These are phyloP conservation scores for Agrocybe chaxingu DNA, from an alignment of 768 basidiomycete genomes.

Conservation along the genomic window DNA sequence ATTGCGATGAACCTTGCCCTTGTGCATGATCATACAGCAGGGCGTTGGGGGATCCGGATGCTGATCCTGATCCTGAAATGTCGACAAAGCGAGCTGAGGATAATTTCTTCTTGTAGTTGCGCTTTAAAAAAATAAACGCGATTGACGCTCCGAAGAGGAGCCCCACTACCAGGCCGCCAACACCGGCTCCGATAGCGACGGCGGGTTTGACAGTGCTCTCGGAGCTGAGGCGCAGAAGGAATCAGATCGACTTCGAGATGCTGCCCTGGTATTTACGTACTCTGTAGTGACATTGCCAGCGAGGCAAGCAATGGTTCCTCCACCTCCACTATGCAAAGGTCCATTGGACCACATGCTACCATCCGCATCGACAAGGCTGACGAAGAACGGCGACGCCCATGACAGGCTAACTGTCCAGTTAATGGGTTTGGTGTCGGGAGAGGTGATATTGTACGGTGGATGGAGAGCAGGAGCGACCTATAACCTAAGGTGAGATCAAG, in stretches of 20 bases:
- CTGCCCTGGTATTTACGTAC: slow-evolving; percentile 15
- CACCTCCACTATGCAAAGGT: slow-evolving; percentile 55
- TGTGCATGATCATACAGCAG: slow-evolving; percentile 13
- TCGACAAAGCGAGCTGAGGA: slow-evolving; percentile 23
- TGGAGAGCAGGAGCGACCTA: slow-evolving; percentile 61
- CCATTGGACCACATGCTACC: slow-evolving; percentile 56
- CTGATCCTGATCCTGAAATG: slow-evolving; percentile 19
- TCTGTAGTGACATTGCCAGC: slow-evolving; percentile 20
- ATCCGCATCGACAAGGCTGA: slow-evolving; percentile 48
- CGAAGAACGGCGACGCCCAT: slow-evolving; percentile 54
- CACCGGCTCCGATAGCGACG: slow-evolving; percentile 32
- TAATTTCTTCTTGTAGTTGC: slow-evolving; percentile 18
- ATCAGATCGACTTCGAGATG: neutral
- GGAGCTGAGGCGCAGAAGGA: neutral
- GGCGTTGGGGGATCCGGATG: slow-evolving; percentile 18
- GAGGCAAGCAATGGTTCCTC: slow-evolving; percentile 40
- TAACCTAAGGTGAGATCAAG: neutral
- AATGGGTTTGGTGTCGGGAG: slow-evolving; percentile 33
- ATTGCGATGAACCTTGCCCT: slow-evolving; percentile 16
- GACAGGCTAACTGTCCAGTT: slow-evolving; percentile 59
- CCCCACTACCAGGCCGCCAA: slow-evolving; percentile 39
- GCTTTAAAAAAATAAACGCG: slow-evolving; percentile 30
- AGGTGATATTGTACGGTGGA: slow-evolving; percentile 57
- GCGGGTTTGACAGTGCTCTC: slow-evolving; percentile 14
- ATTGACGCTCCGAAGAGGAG: slow-evolving; percentile 27